Percentiles rank a stretch among this genome's conserved stretches.
These are phyloP conservation scores for Guyanaporus albipodus DNA, from an alignment of 768 basidiomycete species.

Conservation along the genomic window DNA sequence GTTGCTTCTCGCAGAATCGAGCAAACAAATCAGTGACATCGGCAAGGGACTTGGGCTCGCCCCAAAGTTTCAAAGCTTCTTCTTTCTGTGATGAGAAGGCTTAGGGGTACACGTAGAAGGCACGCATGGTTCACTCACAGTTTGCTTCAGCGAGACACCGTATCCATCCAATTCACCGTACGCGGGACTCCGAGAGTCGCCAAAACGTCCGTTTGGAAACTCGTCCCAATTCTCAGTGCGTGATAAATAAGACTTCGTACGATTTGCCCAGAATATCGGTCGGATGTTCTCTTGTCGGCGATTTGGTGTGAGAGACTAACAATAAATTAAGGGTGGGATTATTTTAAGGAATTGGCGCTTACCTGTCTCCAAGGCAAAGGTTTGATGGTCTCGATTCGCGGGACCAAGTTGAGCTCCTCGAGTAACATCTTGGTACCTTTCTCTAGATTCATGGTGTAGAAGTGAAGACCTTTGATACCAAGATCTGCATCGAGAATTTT, in stretches of 20 bases:
- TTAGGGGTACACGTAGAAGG: constrained; percentile 4
- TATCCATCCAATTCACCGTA: constrained; percentile 98
- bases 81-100: constrained; percentile 60
- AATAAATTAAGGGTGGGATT: constrained; percentile 5
- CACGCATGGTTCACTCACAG: constrained; percentile 42
- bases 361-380: constrained; percentile 98
- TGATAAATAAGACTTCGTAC: constrained; percentile 90
- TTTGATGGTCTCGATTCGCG: constrained; percentile 85
- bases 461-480: constrained; percentile 87
- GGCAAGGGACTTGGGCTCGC: constrained; percentile 58
- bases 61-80: constrained; percentile 87
- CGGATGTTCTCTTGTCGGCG: constrained; percentile 90
- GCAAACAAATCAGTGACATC: constrained; percentile 77
- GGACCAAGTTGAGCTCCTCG: constrained; percentile 85
- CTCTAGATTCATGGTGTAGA: constrained; percentile 97
- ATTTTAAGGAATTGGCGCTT: constrained; percentile 12
- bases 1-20: constrained; percentile 71
- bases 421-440: constrained; percentile 94
- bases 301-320: constrained; percentile 84
- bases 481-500: constrained; percentile 75
- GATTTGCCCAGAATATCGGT: constrained; percentile 99
- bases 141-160: constrained; percentile 88
- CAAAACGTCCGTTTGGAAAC: constrained; percentile 98
- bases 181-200: constrained; percentile 94
- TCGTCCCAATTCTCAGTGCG: constrained; percentile 99